phyloP scores from a whole-genome alignment of 176 grass and related monocot genomes.

The Areca catechu region DNA sequence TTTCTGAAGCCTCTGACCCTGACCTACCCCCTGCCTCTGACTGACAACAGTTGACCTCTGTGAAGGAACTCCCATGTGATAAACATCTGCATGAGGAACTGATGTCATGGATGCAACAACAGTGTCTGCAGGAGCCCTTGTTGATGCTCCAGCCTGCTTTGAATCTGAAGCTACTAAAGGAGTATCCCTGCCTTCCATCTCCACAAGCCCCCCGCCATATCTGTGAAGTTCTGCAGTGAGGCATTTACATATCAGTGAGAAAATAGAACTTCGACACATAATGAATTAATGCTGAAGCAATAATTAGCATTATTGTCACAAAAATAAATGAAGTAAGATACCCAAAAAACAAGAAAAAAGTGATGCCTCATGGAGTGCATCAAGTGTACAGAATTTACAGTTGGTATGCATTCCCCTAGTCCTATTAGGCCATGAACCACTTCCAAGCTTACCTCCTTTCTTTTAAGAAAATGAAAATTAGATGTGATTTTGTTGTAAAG shows the following conservation, averaged over 20 bases:
- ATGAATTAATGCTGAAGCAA: too few species aligned
- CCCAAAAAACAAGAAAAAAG: too few species aligned
- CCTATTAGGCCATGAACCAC: too few species aligned
- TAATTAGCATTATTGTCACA: too few species aligned
- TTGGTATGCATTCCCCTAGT: too few species aligned
- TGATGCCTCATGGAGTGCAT: too few species aligned
- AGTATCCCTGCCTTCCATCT: conserved; percentile 48
- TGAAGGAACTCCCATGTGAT: conserved; percentile 52
- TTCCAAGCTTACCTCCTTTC: too few species aligned
- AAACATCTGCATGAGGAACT: conserved; percentile 46
- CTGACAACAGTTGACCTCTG: conserved; percentile 44
- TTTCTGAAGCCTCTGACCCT: conserved; percentile 77
- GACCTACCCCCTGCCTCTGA: conserved; percentile 45
- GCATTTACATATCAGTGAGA: neutral
- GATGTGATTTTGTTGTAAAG: too few species aligned
- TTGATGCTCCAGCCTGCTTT: conserved; percentile 46
- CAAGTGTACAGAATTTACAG: too few species aligned
- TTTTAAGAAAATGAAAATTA: too few species aligned
- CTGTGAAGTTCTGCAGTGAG: conserved; percentile 71
- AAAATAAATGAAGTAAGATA: too few species aligned
- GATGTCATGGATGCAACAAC: conserved; percentile 20
- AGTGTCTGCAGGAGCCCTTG: conserved; percentile 34
- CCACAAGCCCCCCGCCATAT: conserved; percentile 71
- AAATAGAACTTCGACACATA: too few species aligned
- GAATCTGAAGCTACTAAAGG: conserved; percentile 37